phyloP scores from a whole-genome alignment of 768 basidiomycete genomes.

The Amanita subjunquillea region DNA sequence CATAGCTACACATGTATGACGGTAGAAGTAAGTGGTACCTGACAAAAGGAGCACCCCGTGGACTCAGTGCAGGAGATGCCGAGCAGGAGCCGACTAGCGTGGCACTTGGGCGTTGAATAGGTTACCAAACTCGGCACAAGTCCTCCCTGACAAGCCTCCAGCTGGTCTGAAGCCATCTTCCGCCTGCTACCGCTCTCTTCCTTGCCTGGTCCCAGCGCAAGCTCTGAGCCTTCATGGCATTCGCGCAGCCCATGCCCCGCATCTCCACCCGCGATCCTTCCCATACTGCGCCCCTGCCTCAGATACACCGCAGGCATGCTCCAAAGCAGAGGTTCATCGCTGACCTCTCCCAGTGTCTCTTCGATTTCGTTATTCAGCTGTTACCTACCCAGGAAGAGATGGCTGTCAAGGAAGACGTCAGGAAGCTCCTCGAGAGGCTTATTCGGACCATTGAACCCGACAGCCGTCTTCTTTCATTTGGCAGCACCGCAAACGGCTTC shows the following conservation, averaged over 20 bases:
- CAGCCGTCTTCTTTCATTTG: slow-evolving; percentile 85
- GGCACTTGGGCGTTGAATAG: neutral
- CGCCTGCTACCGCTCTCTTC: neutral
- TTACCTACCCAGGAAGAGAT: slow-evolving; percentile 86
- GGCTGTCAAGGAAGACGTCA: slow-evolving; percentile 90
- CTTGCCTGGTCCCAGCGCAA: neutral
- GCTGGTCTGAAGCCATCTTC: slow-evolving; percentile 1
- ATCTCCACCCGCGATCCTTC: neutral
- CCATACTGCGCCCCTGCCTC: neutral
- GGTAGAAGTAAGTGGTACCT: too few species aligned
- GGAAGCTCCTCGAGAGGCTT: slow-evolving; percentile 89
- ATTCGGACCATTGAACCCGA: slow-evolving; percentile 92
- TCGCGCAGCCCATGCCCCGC: neutral
- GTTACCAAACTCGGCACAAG: neutral
- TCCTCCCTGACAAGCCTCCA: slow-evolving; percentile 1
- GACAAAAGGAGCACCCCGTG: too few species aligned
- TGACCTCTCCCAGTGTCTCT: slow-evolving; percentile 84
- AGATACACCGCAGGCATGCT: slow-evolving; percentile 19
- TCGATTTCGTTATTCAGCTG: slow-evolving; percentile 89
- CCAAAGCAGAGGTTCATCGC: slow-evolving; percentile 57
- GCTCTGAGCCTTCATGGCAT: slow-evolving; percentile 2
- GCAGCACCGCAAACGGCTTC: slow-evolving; percentile 95
- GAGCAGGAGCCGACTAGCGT: neutral
- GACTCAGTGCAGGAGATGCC: neutral
- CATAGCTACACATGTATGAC: too few species aligned